Percentiles rank a stretch among this genome's conserved stretches.
phyloP scores from a whole-genome alignment of 2,329 filamentous ascomycete species.

The Arachnopeziza araneosa region DNA sequence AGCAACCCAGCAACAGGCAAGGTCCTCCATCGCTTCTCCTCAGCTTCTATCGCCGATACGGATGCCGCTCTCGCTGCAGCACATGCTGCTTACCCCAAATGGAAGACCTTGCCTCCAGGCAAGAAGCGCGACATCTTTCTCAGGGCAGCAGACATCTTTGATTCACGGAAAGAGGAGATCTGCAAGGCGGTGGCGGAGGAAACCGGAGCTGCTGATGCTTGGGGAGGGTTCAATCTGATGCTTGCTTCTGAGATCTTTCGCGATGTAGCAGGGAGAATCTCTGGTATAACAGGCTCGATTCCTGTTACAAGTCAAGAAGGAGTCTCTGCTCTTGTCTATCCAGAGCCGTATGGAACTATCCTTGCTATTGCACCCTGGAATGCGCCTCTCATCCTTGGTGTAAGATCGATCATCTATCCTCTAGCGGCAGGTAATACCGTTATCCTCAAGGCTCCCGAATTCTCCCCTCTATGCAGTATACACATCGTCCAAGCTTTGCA shows the following conservation, averaged over 20 bases:
- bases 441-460: conserved; percentile 67
- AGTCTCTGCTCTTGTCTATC: conserved; percentile 58
- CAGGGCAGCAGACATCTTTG: conserved; percentile 61
- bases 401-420: conserved; percentile 53
- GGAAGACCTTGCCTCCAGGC: conserved; percentile 57
- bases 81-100: conserved; percentile 61
- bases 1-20: conserved; percentile 46
- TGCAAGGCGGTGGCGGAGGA: conserved; percentile 51
- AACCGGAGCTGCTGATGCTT: conserved; percentile 38
- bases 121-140: conserved; percentile 64
- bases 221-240: conserved; percentile 36
- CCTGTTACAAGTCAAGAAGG: conserved; percentile 39
- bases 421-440: conserved; percentile 74
- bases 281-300: conserved; percentile 31
- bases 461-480: conserved; percentile 58
- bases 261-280: conserved; percentile 40
- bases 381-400: conserved; percentile 49
- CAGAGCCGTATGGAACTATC: conserved; percentile 74
- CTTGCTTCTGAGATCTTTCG: conserved; percentile 34
- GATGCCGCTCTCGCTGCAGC: conserved; percentile 49
- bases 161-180: conserved; percentile 47
- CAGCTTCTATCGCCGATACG: conserved; percentile 51
- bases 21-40: conserved; percentile 50
- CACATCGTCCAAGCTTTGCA: conserved; percentile 58
- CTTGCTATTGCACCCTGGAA: conserved; percentile 79